Conservation (phyloP, 805 yeast genomes). For the Wickerhamia fluorescens region DNA sequence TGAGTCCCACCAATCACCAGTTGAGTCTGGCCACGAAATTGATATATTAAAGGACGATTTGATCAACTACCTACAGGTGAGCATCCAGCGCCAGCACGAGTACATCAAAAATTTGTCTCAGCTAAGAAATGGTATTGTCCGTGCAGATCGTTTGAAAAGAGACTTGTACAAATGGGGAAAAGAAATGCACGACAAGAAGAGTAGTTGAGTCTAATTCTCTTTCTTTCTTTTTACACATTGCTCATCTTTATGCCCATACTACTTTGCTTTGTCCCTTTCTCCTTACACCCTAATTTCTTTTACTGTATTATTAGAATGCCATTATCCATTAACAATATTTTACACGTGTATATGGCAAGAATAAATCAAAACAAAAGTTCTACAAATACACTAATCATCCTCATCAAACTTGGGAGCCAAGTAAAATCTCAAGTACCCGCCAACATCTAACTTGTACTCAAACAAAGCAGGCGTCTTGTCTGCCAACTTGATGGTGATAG, state of each 20-base stretch:
- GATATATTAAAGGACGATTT: conserved; percentile 57
- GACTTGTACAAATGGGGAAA: conserved; percentile 76
- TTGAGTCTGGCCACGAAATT: conserved; percentile 18
- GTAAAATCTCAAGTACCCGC: conserved; percentile 92
- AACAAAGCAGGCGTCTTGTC: conserved; percentile 91
- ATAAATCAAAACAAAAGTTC: too few relatives aligned
- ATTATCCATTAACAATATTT: too few relatives aligned
- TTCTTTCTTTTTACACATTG: too few relatives aligned
- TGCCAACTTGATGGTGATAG: conserved; percentile 79
- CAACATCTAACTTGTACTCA: conserved; percentile 76
- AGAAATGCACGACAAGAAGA: conserved; percentile 57
- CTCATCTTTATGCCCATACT: too few relatives aligned
- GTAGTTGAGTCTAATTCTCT: conserved; percentile 4
- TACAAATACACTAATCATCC: conserved; percentile 21
- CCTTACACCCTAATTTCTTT: too few relatives aligned
- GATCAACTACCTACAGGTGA: conserved; percentile 36
- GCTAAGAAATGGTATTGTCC: conserved; percentile 66
- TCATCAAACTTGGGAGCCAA: conserved; percentile 97
- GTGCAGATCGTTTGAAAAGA: conserved; percentile 69
- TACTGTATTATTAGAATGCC: conserved; percentile 4
- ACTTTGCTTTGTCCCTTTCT: too few relatives aligned
- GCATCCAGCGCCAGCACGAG: conserved; percentile 58
- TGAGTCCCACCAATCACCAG: conserved; percentile 20
- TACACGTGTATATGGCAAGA: too few relatives aligned
- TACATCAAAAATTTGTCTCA: conserved; percentile 72